Evolutionary conservation across 2,329 filamentous ascomycete species (phyloP).

Genomic region (Diaporthe longicolla): DNA sequence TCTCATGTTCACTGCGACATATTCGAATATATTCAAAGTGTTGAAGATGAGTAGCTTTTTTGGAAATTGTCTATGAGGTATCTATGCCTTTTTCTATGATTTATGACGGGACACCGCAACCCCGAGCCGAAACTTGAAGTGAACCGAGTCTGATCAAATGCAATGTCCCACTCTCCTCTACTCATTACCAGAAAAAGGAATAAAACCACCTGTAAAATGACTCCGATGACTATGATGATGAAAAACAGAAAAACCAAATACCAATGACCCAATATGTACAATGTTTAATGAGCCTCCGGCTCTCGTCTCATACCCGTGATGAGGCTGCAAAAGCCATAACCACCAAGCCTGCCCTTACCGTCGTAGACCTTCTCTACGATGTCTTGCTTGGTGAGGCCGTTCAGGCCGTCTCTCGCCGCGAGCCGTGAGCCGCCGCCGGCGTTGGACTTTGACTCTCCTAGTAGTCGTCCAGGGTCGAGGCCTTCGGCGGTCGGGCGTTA

Average conservation of each 20-base stretch:
- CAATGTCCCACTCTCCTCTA: conserved; percentile 6
- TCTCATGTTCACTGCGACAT: background rate
- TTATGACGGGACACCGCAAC: conserved; percentile 35
- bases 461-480: conserved; percentile 38
- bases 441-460: conserved; percentile 32
- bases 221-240: conserved; percentile 33
- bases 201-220: conserved; percentile 22
- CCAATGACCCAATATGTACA: conserved; percentile 29
- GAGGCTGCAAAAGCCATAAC: conserved; percentile 41
- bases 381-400: conserved; percentile 11
- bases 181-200: conserved; percentile 34
- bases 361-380: conserved; percentile 40
- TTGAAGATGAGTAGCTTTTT: conserved; percentile 19
- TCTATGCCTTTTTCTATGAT: conserved; percentile 42
- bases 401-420: conserved; percentile 5
- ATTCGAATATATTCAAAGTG: background rate
- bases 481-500: conserved; percentile 47
- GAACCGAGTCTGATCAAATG: conserved; percentile 40
- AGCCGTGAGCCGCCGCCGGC: conserved; percentile 26
- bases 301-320: conserved; percentile 36
- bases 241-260: background rate
- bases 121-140: conserved; percentile 30
- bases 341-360: conserved; percentile 39
- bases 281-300: conserved; percentile 5
- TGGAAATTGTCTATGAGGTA: conserved; percentile 40